Base-by-base conservation (phyloP, 1,284 basidiomycete species). In the Malassezia slooffiae region DNA sequence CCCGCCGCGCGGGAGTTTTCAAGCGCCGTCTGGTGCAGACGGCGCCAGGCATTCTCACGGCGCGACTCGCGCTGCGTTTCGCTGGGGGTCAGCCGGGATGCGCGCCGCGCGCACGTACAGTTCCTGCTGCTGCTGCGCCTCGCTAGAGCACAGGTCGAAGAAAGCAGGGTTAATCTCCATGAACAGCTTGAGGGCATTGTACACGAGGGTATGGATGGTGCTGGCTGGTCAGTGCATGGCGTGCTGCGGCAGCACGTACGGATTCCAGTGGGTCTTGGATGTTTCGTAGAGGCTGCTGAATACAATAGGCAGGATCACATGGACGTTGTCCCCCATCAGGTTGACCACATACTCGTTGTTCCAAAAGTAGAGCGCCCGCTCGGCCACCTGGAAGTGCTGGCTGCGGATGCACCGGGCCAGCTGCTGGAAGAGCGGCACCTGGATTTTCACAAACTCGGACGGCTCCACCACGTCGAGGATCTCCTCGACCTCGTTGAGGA, bases 271-370 rank as follows among this genome's bases (percentile, higher is more conserved):
- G 29, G 83, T 81, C 71, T 87, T 88, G 26, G 91, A 96, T 72
- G 95, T 97, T 41, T 83, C 85, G 71, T 95, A 96, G 55, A 99
- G 74, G 6, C 89, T 84, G n/a, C 90, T 87, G 75, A 97, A 99
- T 35, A 99, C 90, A 62, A 99, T 86, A 2, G 93, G 93, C 33
- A 99, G 75, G 52, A 99, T 81, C 49, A 82, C 73, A 15, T 80
- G 74, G 55, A 97, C 78, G 69, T 97, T 96, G 68, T 96, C 89
- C 70, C 88, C 88, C 83, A 99, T 97, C 40, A 97, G 78, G 71
- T 95, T 97, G 64, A 99, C 87, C 57, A 97, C 90, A 73, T 97
- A 99, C 74, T 97, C 93, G 73, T 97, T 97, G 74, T 97, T 68
- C 65, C 64, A 62, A 26, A 70, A 71, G 58, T 62, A 70, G 17